These are phyloP conservation scores for Elsinoe perseae DNA, from an alignment of 2,329 filamentous ascomycete species.

Conservation along the genomic window DNA sequence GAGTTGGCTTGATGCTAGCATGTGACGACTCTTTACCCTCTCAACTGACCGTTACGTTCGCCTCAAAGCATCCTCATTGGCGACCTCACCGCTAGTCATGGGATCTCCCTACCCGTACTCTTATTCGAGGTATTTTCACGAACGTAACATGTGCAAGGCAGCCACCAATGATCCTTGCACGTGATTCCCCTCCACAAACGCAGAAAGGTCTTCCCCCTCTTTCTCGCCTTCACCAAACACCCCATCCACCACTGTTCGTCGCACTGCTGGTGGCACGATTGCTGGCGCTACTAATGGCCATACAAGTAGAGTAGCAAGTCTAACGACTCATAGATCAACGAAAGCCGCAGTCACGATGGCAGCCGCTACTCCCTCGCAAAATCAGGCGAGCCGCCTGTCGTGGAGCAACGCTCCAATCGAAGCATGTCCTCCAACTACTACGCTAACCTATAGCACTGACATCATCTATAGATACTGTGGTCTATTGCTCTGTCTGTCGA, in stretches of 20 bases:
- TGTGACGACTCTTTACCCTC: neutral
- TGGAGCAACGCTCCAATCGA: conserved; percentile 1
- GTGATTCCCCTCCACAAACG: neutral
- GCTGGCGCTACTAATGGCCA: neutral
- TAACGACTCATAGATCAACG: conserved; percentile 2
- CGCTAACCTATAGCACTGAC: neutral
- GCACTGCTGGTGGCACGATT: neutral
- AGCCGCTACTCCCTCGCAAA: neutral
- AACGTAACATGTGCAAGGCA: neutral
- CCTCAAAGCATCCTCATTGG: too few species aligned
- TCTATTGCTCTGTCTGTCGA: conserved; percentile 25
- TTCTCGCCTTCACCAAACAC: neutral
- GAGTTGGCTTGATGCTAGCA: neutral
- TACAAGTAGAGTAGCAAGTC: neutral
- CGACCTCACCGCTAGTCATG: too few species aligned
- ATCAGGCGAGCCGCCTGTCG: neutral
- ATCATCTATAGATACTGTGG: neutral
- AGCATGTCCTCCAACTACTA: neutral
- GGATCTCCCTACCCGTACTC: neutral
- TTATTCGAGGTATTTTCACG: neutral
- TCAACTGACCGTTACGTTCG: too few species aligned
- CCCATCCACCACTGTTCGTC: neutral
- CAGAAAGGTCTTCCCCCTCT: neutral
- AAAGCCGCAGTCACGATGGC: neutral
- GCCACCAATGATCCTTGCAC: neutral